Base-by-base conservation (phyloP, 176 grass and related monocot species). In the Poa pratensis region DNA sequence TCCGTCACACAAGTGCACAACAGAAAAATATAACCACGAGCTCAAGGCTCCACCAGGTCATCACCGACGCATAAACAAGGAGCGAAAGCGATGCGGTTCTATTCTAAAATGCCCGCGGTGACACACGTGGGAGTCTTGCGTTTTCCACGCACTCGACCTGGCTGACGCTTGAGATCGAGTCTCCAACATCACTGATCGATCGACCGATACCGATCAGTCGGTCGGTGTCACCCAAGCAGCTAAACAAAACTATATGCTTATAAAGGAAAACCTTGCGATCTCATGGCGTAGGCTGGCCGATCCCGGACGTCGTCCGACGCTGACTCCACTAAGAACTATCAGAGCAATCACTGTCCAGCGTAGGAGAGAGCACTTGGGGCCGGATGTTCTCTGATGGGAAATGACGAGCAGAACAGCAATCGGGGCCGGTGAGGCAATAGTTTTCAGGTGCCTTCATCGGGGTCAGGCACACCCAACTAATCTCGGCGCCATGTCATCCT, bases 401-500 rank as follows among this genome's bases (percentile, higher is more conserved):
- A 84, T 67, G 77, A 75, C 73, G 54, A 15, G 52, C 30, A 74
- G 39, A 81, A 73, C 60, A 84, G 12, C 51, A 35, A 77, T 40
- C 15, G 6, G 58, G 45, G 52, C 62, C 1, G 34, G 37, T 20
- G 22, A 42, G 6, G 20, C 32, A 69, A 76, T 83, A 52, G 24
- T 83, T 9, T 87, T 83, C 60, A 51, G 27, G 80, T 58, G 69
- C 7, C 78, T 55, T 78, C 69, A 74, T 75, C 42, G 51, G 85
- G 66, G 57, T 14, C 45, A 58, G 60, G 15, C 40, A 4, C 46
- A 4, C 46, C 40, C 30, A 12, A 69, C 12, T 17, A 4, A 17
- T n/a, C n/a, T n/a, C 70, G 64, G 22, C n/a, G 74, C 77, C 77
- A 27, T 87, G 87, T 84, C 88, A 80, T 69, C 86, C 52, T 81